These are phyloP conservation scores for Nidularia pulvinata DNA, from an alignment of 768 basidiomycete genomes.

Conservation along the genomic window DNA sequence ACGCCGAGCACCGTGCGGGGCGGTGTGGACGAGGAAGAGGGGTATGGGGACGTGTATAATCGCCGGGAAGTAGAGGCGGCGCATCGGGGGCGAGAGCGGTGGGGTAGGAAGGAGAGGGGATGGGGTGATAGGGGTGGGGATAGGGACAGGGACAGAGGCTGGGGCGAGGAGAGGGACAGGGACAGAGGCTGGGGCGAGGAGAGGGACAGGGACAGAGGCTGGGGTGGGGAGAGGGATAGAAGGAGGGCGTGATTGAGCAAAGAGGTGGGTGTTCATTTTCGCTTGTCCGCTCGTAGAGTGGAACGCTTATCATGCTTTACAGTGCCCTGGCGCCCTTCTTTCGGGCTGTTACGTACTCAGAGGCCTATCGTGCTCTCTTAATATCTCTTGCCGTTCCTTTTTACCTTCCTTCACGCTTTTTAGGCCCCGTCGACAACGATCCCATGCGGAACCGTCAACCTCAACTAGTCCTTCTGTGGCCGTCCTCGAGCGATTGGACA, in stretches of 20 bases:
- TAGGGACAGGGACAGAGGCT: conserved; percentile 3
- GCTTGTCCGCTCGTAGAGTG: too few relatives aligned
- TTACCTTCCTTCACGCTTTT: too few relatives aligned
- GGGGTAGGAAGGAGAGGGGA: conserved; percentile 9
- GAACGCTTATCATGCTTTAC: too few relatives aligned
- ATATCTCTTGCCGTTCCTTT: too few relatives aligned
- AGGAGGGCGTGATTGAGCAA: not conserved
- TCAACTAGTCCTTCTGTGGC: too few relatives aligned
- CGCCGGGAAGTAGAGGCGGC: conserved; percentile 72
- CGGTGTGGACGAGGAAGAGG: conserved; percentile 28
- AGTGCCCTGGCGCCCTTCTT: too few relatives aligned
- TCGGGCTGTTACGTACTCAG: too few relatives aligned
- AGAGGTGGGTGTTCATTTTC: too few relatives aligned
- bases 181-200: conserved; percentile 2
- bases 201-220: conserved; percentile 3
- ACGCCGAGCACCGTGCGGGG: conserved; percentile 73
- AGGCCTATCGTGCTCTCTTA: too few relatives aligned
- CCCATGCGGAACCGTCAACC: too few relatives aligned
- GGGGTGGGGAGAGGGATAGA: not conserved
- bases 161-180: conserved; percentile 7
- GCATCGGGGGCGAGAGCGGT: conserved; percentile 39
- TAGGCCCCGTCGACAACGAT: too few relatives aligned
- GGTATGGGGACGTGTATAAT: conserved; percentile 75
- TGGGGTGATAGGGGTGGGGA: conserved; percentile 20
- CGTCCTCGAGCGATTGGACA: too few relatives aligned